These are phyloP conservation scores for Colletotrichum sp. DNA, from an alignment of 2,329 filamentous ascomycete genomes.

Conservation along the genomic window DNA sequence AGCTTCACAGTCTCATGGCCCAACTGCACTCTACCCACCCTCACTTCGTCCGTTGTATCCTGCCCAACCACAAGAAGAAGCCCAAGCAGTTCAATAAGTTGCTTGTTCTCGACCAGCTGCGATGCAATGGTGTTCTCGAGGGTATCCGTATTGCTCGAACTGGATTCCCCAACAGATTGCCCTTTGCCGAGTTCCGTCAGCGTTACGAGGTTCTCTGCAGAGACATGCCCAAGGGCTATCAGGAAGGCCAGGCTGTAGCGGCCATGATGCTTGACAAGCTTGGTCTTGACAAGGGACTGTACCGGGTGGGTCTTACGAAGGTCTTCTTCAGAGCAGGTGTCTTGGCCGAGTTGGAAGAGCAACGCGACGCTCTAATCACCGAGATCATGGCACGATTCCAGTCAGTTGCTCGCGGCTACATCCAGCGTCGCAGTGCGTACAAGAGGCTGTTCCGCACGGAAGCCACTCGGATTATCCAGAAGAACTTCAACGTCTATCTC, in stretches of 20 bases:
- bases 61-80: constrained; percentile 97
- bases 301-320: constrained; percentile 93
- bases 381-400: constrained; percentile 96
- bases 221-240: constrained; percentile 86
- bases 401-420: constrained; percentile 87
- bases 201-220: constrained; percentile 94
- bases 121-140: constrained; percentile 98
- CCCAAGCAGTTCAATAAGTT: constrained; percentile 91
- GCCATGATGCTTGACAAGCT: constrained; percentile 89
- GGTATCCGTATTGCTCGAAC: constrained; percentile 97
- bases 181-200: constrained; percentile 92
- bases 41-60: constrained; percentile 96
- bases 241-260: constrained; percentile 88
- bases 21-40: constrained; percentile 96
- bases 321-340: constrained; percentile 98
- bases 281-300: constrained; percentile 82
- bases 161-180: constrained; percentile 91
- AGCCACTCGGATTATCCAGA: constrained; percentile 91
- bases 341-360: constrained; percentile 94
- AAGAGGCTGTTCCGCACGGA: constrained; percentile 95
- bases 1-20: constrained; percentile 93
- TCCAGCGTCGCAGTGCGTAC: constrained; percentile 84
- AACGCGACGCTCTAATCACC: constrained; percentile 88
- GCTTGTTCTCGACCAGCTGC: constrained; percentile 95
- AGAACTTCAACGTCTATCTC: constrained; percentile 91